These are phyloP conservation scores for Rhododendron mucronatum DNA, from an alignment of 148 eudicot genomes.

Conservation along the genomic window DNA sequence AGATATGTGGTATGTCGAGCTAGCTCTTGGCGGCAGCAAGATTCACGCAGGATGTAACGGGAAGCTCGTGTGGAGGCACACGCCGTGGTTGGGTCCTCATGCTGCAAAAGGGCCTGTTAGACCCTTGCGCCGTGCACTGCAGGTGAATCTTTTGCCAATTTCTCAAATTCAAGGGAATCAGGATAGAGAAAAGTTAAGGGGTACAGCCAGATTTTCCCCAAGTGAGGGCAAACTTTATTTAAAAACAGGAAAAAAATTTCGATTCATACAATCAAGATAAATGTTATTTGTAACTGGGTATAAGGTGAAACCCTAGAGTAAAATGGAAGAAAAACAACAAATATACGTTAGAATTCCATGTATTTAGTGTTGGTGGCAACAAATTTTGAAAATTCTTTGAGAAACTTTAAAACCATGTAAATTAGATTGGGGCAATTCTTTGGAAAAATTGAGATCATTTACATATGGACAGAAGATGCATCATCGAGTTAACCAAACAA, in stretches of 20 bases:
- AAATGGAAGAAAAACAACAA: neutral
- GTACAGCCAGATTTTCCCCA: neutral
- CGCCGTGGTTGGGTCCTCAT: conserved; percentile 90
- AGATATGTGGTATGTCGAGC: conserved; percentile 93
- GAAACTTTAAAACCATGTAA: neutral
- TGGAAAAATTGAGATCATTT: neutral
- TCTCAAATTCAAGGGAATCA: neutral
- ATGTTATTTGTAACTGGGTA: neutral
- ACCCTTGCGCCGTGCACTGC: conserved; percentile 83
- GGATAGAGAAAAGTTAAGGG: neutral
- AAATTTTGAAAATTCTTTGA: neutral
- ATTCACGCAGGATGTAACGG: conserved; percentile 91
- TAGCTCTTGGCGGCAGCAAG: conserved; percentile 79
- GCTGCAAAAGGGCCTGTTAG: conserved; percentile 91
- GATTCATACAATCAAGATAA: neutral
- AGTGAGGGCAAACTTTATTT: neutral
- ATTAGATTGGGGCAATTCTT: neutral
- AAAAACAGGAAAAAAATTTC: neutral
- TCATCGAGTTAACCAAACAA: neutral
- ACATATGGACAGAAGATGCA: neutral
- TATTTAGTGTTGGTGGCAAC: neutral
- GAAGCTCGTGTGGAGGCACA: conserved; percentile 81
- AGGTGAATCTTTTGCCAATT: conserved; percentile 34
- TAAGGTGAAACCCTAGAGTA: neutral
- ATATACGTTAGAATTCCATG: neutral